phyloP scores from a whole-genome alignment of 2,329 filamentous ascomycete genomes.

The Claviceps spartinae region DNA sequence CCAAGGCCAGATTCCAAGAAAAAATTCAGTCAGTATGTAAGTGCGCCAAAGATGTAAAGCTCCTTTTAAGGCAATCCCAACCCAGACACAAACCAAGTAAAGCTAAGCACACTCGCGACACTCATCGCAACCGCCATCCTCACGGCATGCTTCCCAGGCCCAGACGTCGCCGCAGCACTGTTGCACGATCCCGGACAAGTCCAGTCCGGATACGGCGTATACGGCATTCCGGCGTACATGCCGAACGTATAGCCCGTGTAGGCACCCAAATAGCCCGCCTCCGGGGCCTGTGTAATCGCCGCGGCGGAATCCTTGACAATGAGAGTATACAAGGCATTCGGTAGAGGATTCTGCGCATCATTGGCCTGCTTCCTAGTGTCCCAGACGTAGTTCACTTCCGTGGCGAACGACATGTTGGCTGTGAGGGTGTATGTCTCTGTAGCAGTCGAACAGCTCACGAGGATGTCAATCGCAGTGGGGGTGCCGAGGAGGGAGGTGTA shows the following conservation, averaged over 20 bases:
- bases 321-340: conserved; percentile 44
- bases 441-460: conserved; percentile 40
- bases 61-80: conserved; percentile 22
- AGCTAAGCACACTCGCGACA: conserved; percentile 42
- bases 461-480: conserved; percentile 46
- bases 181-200: conserved; percentile 47
- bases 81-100: conserved; percentile 51
- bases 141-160: conserved; percentile 33
- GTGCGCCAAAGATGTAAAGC: background rate
- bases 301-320: conserved; percentile 47
- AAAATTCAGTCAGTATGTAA: too few species aligned
- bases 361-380: conserved; percentile 39
- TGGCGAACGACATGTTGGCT: conserved; percentile 46
- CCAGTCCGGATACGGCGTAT: conserved; percentile 38
- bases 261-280: conserved; percentile 41
- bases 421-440: conserved; percentile 46
- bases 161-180: conserved; percentile 34
- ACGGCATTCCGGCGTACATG: conserved; percentile 39
- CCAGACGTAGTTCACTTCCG: conserved; percentile 41
- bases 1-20: too few species aligned
- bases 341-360: conserved; percentile 31
- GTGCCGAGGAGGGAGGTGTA: conserved; percentile 46
- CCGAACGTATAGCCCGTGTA: conserved; percentile 40
- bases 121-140: conserved; percentile 40
- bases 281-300: conserved; percentile 32